Evolutionary conservation across 306 rosid species (phyloP), one percentile per base, ranked within the genome.

Genomic region (Medicago lupulina): DNA sequence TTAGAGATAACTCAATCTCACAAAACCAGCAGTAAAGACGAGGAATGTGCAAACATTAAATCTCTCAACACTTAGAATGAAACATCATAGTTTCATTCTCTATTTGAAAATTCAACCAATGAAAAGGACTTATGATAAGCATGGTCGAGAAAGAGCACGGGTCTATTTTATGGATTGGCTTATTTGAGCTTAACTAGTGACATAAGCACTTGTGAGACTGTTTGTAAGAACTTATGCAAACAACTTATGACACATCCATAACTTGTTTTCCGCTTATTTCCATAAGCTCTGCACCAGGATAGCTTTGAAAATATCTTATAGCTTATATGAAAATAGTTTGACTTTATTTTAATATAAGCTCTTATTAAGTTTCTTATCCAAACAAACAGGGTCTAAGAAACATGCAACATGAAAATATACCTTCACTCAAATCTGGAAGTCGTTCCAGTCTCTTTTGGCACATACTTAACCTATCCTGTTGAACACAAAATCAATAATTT

Each of bases 401-500:
- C 25, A 63, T 61, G 74, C 14, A 50, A 64, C 65, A 83, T 18
- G 51, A 2, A 75, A 54, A 8, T 83, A 8, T 83, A 92, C 98
- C 98, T 90, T 87, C 87, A 83, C 83, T 88, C 83, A 82, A 66
- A 77, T 76, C 82, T n/a, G 82, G 71, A 63, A 86, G 74, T 8
- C 85, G 79, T 36, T 86, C 86, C 40, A 95, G 74, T 83, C 88
- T 95, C 58, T 83, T 88, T 74, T 95, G 72, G 28, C 88, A 86
- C 80, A 83, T 34, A 25, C 80, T 90, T 73, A 95, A 59, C 83
- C 91, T 95, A 60, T 90, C 97, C 98, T 94, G 81, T 17, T 38
- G 50, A 55, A 71, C 10, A 46, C 8, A 81, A 50, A 75, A 71
- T 2, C 10, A 62, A 62, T 2, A 18, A 43, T 40, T 39, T 67